Conservation (phyloP, 257 asterid species). For the Solanum piurae region DNA sequence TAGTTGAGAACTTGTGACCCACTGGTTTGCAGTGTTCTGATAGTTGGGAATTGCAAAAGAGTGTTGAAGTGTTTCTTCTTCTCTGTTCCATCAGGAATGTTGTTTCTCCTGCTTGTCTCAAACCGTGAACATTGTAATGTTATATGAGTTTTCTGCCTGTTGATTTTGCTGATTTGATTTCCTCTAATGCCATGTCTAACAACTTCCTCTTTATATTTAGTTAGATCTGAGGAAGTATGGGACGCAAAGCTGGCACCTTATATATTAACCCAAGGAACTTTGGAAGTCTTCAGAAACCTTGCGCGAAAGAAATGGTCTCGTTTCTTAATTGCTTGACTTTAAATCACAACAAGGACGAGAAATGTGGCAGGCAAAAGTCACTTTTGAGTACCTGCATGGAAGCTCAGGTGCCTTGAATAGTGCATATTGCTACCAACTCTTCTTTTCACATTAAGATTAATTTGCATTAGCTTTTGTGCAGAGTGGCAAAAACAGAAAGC, state of each 20-base stretch:
- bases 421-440: background rate
- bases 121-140: background rate
- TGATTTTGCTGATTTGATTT: background rate
- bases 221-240: conserved; percentile 43
- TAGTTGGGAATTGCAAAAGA: background rate
- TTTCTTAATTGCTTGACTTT: conserved; percentile 78
- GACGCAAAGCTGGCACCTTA: conserved; percentile 61
- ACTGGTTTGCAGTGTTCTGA: background rate
- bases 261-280: conserved; percentile 72
- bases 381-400: conserved; percentile 70
- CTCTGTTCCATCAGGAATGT: background rate
- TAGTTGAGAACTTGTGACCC: background rate
- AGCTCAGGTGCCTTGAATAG: conserved; percentile 47
- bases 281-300: conserved; percentile 74
- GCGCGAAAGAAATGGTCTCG: conserved; percentile 69
- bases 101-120: background rate
- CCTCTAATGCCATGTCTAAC: background rate
- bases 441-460: background rate
- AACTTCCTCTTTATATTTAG: background rate
- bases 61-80: background rate
- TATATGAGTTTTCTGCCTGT: background rate
- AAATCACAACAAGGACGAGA: conserved; percentile 53
- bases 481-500: conserved; percentile 53
- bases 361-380: conserved; percentile 66
- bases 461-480: conserved; percentile 11